These are phyloP conservation scores for Breviolum minutum DNA, from an alignment of 73 alveolate genomes.

Conservation along the genomic window DNA sequence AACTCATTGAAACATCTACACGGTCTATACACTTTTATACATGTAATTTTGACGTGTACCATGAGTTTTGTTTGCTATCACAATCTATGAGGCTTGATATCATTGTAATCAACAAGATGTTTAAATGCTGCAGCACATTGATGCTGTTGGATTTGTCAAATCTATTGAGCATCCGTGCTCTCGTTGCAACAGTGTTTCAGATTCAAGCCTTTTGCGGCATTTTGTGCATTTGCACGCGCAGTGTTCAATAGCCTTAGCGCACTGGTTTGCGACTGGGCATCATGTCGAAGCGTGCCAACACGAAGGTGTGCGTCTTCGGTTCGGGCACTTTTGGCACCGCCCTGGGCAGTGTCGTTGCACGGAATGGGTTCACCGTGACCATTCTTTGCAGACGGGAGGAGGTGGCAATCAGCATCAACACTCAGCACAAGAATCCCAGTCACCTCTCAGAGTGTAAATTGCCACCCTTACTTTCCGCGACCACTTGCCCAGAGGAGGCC, in stretches of 20 bases:
- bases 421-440: constrained; percentile 22
- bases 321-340: constrained; percentile 77
- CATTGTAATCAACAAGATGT: too few relatives aligned
- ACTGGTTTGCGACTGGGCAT: background rate
- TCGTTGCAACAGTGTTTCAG: background rate
- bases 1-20: too few relatives aligned
- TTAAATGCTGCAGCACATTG: too few relatives aligned
- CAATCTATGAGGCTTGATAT: background rate
- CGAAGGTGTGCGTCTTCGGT: constrained; percentile 36
- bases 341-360: constrained; percentile 53
- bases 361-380: constrained; percentile 61
- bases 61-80: background rate
- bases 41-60: too few relatives aligned
- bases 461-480: constrained; percentile 56
- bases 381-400: constrained; percentile 4
- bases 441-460: constrained; percentile 37
- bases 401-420: constrained; percentile 62
- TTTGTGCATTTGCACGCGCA: too few relatives aligned
- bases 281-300: constrained; percentile 5
- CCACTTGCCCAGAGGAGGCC: constrained; percentile 45
- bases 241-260: background rate
- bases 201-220: background rate
- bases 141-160: too few relatives aligned
- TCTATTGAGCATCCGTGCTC: too few relatives aligned
- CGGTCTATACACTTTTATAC: too few relatives aligned